Conservation (phyloP, 2,329 filamentous ascomycete species). For the Cordyceps fumosorosea region DNA sequence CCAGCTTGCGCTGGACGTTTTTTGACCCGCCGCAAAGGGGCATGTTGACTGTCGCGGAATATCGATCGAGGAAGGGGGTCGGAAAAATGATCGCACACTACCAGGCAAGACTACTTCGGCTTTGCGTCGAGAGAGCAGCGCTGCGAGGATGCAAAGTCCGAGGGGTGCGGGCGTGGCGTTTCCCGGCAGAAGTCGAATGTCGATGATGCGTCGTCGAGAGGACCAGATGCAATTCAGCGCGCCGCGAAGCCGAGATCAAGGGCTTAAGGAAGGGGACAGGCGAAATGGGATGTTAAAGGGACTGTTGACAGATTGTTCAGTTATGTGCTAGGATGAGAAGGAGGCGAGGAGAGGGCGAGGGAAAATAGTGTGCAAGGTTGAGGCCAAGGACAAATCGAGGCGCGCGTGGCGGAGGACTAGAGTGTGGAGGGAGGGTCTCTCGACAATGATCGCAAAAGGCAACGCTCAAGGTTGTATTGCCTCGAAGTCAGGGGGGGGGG, state of each 20-base stretch:
- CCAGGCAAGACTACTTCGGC: not conserved
- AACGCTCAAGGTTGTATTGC: not conserved
- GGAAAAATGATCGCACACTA: not conserved
- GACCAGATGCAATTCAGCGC: not conserved
- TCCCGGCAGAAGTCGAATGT: not conserved
- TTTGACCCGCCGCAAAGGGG: conserved; percentile 63
- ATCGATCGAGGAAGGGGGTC: not conserved
- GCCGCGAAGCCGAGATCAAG: not conserved
- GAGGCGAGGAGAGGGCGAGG: not conserved
- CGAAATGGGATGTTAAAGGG: not conserved
- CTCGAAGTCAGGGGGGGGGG: not conserved
- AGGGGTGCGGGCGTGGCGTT: not conserved
- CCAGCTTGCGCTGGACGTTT: conserved; percentile 92
- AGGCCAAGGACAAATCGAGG: conserved; percentile 8
- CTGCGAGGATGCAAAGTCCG: not conserved
- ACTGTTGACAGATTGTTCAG: not conserved
- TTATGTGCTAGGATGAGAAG: not conserved
- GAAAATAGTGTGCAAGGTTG: conserved; percentile 1
- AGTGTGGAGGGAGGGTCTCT: not conserved
- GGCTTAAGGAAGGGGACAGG: not conserved
- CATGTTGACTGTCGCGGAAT: conserved; percentile 12
- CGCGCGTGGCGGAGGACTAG: conserved; percentile 7
- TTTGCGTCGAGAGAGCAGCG: not conserved
- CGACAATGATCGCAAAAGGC: conserved; percentile 5
- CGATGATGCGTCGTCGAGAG: too few species aligned